phyloP scores from a whole-genome alignment of 768 basidiomycete genomes.

The Suillus sp. region DNA sequence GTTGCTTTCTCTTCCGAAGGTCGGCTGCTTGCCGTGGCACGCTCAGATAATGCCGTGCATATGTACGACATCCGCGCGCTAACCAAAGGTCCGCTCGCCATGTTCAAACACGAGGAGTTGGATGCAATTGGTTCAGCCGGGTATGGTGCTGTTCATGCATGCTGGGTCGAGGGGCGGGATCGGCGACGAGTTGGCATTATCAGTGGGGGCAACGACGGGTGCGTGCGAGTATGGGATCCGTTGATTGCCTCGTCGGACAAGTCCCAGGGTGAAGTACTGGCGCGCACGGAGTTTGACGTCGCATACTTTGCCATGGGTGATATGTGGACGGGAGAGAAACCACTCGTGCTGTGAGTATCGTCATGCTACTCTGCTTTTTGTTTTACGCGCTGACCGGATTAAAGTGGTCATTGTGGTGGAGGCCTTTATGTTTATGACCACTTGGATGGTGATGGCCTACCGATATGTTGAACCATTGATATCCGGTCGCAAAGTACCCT shows the following conservation, averaged over 20 bases:
- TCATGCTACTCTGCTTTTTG: background rate
- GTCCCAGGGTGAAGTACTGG: slow-evolving; percentile 51
- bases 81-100: slow-evolving; percentile 45
- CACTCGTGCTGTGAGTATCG: slow-evolving; percentile 59
- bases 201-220: slow-evolving; percentile 70
- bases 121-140: slow-evolving; percentile 29
- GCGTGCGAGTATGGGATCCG: slow-evolving; percentile 70
- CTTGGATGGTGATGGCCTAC: slow-evolving; percentile 24
- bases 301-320: slow-evolving; percentile 63
- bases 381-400: slow-evolving; percentile 2
- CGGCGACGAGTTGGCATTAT: slow-evolving; percentile 48
- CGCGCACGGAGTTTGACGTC: slow-evolving; percentile 57
- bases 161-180: slow-evolving; percentile 51
- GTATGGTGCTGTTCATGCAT: slow-evolving; percentile 53
- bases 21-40: slow-evolving; percentile 58
- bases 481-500: background rate
- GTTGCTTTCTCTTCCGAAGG: slow-evolving; percentile 62
- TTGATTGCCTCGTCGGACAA: slow-evolving; percentile 38
- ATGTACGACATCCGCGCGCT: slow-evolving; percentile 66
- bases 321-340: slow-evolving; percentile 48
- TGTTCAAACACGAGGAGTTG: slow-evolving; percentile 49
- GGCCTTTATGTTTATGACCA: slow-evolving; percentile 48
- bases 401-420: slow-evolving; percentile 52
- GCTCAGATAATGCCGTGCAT: slow-evolving; percentile 59
- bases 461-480: background rate